Evolutionary conservation across 768 basidiomycete genomes (phyloP).

Genomic region (Gyrodon lividus): DNA sequence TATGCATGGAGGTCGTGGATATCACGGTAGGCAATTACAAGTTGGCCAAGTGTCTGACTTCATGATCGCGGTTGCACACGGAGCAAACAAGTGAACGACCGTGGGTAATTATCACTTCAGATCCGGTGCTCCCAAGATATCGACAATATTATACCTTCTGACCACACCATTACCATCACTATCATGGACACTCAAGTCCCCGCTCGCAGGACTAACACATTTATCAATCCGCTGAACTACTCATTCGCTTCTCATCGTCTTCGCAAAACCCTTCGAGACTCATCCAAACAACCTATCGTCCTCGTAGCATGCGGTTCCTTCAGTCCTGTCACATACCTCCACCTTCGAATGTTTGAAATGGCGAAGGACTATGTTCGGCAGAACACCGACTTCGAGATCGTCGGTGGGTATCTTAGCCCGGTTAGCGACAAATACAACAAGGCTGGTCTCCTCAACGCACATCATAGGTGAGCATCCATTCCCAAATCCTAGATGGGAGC

Average conservation of each 20-base stretch:
- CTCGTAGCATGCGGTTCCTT: slow-evolving; percentile 98
- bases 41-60: too few species aligned
- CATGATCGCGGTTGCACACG: too few species aligned
- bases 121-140: not conserved
- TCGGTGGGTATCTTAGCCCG: slow-evolving; percentile 95
- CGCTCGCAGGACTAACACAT: slow-evolving; percentile 30
- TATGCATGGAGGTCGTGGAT: too few species aligned
- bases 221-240: slow-evolving; percentile 67
- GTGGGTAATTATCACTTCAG: slow-evolving; percentile 25
- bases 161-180: slow-evolving; percentile 11
- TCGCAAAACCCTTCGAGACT: slow-evolving; percentile 51
- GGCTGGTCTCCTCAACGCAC: slow-evolving; percentile 83
- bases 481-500: slow-evolving; percentile 9
- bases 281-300: slow-evolving; percentile 79
- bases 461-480: slow-evolving; percentile 70
- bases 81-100: not conserved
- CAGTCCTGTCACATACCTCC: slow-evolving; percentile 96
- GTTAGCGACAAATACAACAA: slow-evolving; percentile 98
- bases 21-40: not conserved
- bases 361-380: slow-evolving; percentile 93
- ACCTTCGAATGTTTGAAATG: slow-evolving; percentile 99
- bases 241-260: slow-evolving; percentile 69
- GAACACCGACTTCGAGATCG: slow-evolving; percentile 89
- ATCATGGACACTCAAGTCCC: slow-evolving; percentile 26
- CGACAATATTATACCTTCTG: slow-evolving; percentile 7